Base-by-base conservation (phyloP, 208 protist species). In the Leishmania tarentolae region DNA sequence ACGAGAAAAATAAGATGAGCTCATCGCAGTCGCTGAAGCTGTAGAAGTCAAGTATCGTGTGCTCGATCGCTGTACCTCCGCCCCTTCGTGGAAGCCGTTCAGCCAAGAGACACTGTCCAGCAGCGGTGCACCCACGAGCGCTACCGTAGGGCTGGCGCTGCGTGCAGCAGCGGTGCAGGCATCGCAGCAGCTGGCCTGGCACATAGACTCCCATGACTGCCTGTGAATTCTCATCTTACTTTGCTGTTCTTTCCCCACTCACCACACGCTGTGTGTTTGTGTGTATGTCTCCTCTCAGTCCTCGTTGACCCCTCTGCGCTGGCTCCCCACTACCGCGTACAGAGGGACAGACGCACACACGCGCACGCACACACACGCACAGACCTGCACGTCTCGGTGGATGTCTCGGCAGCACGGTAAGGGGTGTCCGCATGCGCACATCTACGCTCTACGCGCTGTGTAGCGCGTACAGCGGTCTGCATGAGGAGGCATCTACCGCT, bases 381-480 rank as follows among this genome's bases (percentile, higher is more conserved):
- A n/a, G n/a, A n/a, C n/a, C n/a, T 19, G 11, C 44, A 35, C n/a
- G 24, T 75, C 46, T 57, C 17, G 3, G 28, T 5, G 44, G 28
- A 71, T 71, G 66, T n/a, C 40, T 50, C 21, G 9, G 42, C 66
- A 13, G 19, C 17, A 11, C 66, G 9, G 0, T 47, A 71, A 24
- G 35, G 5, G 66, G 21, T 13, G 57, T 57, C 15, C 11, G 24
- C 74, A 78, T 69, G 57, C n/a, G 59, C 37, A 68, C 28, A 40
- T 37, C 56, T 15, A 15, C 46, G 21, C 31, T 52, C 40, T 78
- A 69, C 44, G 37, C 74, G 17, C 74, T 65, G 1, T 57, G 69
- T 50, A 35, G 74, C 40, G 74, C 53, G 74, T 68, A 78, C 42
- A 57, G 74, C 40, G 56, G 56, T 17, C 53, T 28, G 73, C 52